phyloP scores from a whole-genome alignment of 495 filamentous ascomycete species.

The Penicillium paxilli region DNA sequence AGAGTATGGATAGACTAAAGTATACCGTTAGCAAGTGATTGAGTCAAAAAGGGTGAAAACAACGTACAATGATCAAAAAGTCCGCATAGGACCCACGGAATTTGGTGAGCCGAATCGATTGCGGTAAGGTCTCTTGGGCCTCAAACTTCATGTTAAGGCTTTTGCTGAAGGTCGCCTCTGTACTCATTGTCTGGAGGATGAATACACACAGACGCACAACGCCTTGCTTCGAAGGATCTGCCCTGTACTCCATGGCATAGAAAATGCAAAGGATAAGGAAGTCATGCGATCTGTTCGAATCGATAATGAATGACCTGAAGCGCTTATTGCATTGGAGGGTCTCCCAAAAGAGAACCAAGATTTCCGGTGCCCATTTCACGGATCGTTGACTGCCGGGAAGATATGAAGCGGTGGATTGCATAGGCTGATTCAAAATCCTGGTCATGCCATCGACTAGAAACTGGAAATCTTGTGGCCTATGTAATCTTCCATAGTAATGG shows the following conservation, averaged over 20 bases:
- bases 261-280: conserved; percentile 89
- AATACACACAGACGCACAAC: conserved; percentile 97
- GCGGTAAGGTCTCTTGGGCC: conserved; percentile 82
- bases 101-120: conserved; percentile 72
- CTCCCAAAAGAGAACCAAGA: conserved; percentile 98
- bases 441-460: conserved; percentile 97
- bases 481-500: conserved; percentile 86
- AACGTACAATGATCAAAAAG: conserved; percentile 76
- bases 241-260: conserved; percentile 86
- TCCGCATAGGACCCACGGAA: conserved; percentile 94
- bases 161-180: conserved; percentile 86
- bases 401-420: conserved; percentile 84
- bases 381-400: conserved; percentile 82
- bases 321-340: conserved; percentile 96
- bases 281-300: conserved; percentile 90
- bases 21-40: conserved; percentile 29
- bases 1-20: conserved; percentile 84
- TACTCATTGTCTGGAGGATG: conserved; percentile 91
- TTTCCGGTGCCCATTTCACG: conserved; percentile 89
- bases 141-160: conserved; percentile 89
- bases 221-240: conserved; percentile 84
- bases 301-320: conserved; percentile 95
- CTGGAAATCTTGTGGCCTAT: conserved; percentile 95
- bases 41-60: not conserved
- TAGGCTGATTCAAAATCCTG: conserved; percentile 86